A percentile compares a stretch with the other conserved stretches of the same genome.
Conservation (phyloP, 75 land plant genomes). For the Chamaecyparis obtusa region DNA sequence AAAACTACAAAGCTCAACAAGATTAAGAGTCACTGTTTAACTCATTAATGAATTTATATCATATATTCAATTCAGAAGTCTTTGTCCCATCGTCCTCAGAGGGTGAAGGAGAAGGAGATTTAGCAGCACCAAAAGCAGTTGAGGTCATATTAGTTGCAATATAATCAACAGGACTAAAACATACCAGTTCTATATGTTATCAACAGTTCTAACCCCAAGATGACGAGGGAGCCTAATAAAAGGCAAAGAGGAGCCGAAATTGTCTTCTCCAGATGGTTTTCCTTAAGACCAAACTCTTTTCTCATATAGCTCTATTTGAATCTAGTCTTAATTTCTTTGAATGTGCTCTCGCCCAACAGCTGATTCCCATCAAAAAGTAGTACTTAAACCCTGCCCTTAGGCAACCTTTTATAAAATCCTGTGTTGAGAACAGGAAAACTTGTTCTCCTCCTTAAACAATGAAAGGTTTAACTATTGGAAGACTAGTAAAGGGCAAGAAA, state of each 20-base stretch:
- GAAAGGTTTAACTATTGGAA: not conserved
- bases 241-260: not conserved
- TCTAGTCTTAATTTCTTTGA: not conserved
- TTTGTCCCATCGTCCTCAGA: not conserved
- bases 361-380: not conserved
- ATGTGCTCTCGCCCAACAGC: not conserved
- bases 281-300: not conserved
- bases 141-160: no score
- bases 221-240: not conserved
- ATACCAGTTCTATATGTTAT: not conserved
- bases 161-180: not conserved
- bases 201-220: not conserved
- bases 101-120: not conserved
- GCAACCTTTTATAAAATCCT: no score
- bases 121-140: no score
- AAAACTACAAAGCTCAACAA: not conserved
- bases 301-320: not conserved
- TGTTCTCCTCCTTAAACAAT: not conserved
- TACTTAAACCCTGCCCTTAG: not conserved
- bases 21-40: not conserved
- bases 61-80: not conserved
- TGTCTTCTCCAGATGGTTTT: not conserved
- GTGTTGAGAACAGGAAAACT: not conserved
- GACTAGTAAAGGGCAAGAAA: not conserved
- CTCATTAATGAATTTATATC: not conserved